A percentile compares a stretch with the other conserved stretches of the same genome.
phyloP scores from a whole-genome alignment of 2,329 filamentous ascomycete species.

The Ceratocystiopsis brevicomis region DNA sequence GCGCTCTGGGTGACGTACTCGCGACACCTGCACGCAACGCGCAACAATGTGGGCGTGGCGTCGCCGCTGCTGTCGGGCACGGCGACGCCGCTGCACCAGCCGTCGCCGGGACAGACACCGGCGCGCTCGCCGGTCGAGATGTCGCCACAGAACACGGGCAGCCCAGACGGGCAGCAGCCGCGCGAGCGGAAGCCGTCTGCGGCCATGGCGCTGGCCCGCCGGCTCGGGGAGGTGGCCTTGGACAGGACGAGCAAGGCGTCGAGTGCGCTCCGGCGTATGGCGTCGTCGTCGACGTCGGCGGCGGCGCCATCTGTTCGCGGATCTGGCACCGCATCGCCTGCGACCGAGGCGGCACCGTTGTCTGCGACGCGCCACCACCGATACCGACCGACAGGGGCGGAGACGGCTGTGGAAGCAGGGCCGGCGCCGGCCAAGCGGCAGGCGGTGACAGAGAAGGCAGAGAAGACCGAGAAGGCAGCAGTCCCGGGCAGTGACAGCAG shows the following conservation, averaged over 20 bases:
- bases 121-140: constrained; percentile 38
- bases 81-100: constrained; percentile 57
- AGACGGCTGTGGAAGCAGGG: too few species aligned
- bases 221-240: constrained; percentile 37
- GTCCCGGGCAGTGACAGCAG: not conserved
- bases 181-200: constrained; percentile 22
- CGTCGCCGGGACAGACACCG: constrained; percentile 54
- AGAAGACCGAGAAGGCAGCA: not conserved
- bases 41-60: constrained; percentile 38
- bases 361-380: too few species aligned
- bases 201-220: constrained; percentile 31
- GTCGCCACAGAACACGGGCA: constrained; percentile 22
- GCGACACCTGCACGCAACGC: constrained; percentile 66
- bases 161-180: not conserved
- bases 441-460: too few species aligned
- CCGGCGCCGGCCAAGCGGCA: too few species aligned
- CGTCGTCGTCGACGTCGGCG: too few species aligned
- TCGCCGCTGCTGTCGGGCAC: constrained; percentile 44
- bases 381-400: too few species aligned
- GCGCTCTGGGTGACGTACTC: constrained; percentile 97
- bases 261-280: constrained; percentile 7
- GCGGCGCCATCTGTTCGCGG: too few species aligned
- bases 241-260: constrained; percentile 32
- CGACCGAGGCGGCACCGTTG: too few species aligned
- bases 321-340: too few species aligned